Percentiles rank a stretch among this genome's conserved stretches.
These are phyloP conservation scores for Ceratocystis harringtonii DNA, from an alignment of 2,329 filamentous ascomycete species.

Conservation along the genomic window DNA sequence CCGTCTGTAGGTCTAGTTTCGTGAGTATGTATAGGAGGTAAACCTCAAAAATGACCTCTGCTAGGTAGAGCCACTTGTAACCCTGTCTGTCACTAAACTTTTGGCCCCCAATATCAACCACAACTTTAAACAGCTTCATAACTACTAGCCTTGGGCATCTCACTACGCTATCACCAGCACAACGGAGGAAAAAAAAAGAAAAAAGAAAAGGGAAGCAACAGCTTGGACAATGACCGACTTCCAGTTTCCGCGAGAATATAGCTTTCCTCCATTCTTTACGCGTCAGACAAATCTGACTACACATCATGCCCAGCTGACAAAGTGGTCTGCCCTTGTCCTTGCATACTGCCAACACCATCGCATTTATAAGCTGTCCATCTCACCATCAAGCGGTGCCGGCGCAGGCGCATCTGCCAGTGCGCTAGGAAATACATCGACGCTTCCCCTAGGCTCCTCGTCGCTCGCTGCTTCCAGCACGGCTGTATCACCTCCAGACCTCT, in stretches of 20 bases:
- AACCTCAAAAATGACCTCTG: too few species aligned
- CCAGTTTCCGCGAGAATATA: conserved; percentile 48
- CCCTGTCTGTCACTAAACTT: background rate
- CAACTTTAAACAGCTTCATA: background rate
- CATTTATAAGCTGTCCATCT: conserved; percentile 58
- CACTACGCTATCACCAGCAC: too few species aligned
- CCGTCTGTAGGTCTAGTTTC: too few species aligned
- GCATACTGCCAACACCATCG: conserved; percentile 67
- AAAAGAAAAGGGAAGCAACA: background rate
- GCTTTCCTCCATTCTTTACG: conserved; percentile 76
- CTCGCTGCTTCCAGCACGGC: too few species aligned
- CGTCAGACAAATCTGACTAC: conserved; percentile 61
- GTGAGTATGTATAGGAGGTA: too few species aligned
- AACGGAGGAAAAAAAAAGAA: too few species aligned
- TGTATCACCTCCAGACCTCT: conserved; percentile 30
- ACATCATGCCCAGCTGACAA: conserved; percentile 58
- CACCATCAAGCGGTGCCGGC: conserved; percentile 38
- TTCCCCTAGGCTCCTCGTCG: background rate
- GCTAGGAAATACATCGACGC: conserved; percentile 21
- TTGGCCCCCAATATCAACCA: background rate
- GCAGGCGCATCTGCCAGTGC: conserved; percentile 21
- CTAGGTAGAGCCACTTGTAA: background rate
- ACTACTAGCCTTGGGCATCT: background rate
- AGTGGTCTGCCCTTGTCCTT: conserved; percentile 78
- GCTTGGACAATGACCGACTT: conserved; percentile 25